Evolutionary conservation across 2,329 filamentous ascomycete genomes (phyloP).

Genomic region (Xylaria arbuscula): DNA sequence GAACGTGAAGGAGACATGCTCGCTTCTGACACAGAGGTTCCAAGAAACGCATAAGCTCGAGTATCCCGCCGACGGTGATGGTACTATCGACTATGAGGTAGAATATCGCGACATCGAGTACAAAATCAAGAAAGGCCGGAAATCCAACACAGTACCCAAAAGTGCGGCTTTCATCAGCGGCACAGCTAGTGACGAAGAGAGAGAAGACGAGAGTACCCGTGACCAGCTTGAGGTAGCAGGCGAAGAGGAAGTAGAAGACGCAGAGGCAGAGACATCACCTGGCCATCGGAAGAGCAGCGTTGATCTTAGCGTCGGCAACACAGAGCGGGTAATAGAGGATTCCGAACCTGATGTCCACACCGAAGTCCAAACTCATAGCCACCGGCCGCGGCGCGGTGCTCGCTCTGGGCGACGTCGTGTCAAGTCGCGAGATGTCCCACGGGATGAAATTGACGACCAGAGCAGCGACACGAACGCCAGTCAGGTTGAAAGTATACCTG

Average conservation of each 20-base stretch:
- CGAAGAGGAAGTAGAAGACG: slow-evolving; percentile 22
- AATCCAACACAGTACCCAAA: slow-evolving; percentile 30
- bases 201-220: slow-evolving; percentile 31
- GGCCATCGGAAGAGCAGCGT: slow-evolving; percentile 31
- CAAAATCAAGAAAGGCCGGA: slow-evolving; percentile 43
- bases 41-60: slow-evolving; percentile 41
- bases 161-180: slow-evolving; percentile 35
- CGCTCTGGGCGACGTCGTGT: slow-evolving; percentile 2
- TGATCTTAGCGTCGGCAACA: slow-evolving; percentile 36
- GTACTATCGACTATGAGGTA: slow-evolving; percentile 38
- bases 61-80: slow-evolving; percentile 36
- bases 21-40: slow-evolving; percentile 41
- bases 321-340: slow-evolving; percentile 39
- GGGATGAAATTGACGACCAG: slow-evolving; percentile 31
- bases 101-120: slow-evolving; percentile 46
- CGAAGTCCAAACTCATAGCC: slow-evolving; percentile 26
- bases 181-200: slow-evolving; percentile 44
- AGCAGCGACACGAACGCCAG: slow-evolving; percentile 51
- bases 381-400: background rate
- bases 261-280: slow-evolving; percentile 1
- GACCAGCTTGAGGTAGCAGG: slow-evolving; percentile 26
- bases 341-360: slow-evolving; percentile 41
- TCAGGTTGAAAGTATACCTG: slow-evolving; percentile 48
- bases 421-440: slow-evolving; percentile 8
- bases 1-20: slow-evolving; percentile 42